Evolutionary conservation across 495 filamentous ascomycete genomes (phyloP).

Genomic region (Rhizodiscina lignyota): DNA sequence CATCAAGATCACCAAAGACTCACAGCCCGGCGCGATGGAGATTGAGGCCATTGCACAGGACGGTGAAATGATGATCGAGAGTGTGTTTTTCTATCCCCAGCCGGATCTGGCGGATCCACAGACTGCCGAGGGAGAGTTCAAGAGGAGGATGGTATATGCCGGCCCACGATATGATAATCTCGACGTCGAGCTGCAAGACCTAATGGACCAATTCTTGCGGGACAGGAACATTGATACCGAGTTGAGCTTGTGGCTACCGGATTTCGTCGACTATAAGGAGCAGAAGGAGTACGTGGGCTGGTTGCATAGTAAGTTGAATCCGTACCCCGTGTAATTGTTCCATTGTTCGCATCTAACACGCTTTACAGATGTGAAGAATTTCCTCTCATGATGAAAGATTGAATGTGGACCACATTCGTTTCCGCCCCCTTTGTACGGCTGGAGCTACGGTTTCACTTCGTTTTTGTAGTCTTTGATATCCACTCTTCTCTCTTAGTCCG

Average conservation of each 20-base stretch:
- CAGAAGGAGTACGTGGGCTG: conserved; percentile 92
- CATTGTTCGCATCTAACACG: too few species aligned
- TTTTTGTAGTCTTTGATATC: not conserved
- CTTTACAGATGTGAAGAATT: conserved; percentile 47
- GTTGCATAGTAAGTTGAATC: conserved; percentile 51
- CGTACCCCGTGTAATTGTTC: too few species aligned
- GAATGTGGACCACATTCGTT: not conserved
- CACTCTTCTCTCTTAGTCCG: not conserved
- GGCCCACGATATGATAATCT: conserved; percentile 88
- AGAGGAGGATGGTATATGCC: conserved; percentile 62
- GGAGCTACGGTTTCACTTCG: not conserved
- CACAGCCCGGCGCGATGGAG: conserved; percentile 55
- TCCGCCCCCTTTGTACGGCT: not conserved
- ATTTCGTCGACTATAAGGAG: conserved; percentile 98
- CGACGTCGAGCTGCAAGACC: conserved; percentile 84
- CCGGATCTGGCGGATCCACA: conserved; percentile 49
- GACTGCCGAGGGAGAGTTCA: conserved; percentile 50
- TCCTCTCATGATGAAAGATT: conserved; percentile 44
- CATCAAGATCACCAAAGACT: conserved; percentile 71
- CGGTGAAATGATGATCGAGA: conserved; percentile 75
- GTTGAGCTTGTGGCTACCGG: conserved; percentile 78
- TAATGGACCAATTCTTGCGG: conserved; percentile 87
- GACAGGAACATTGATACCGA: conserved; percentile 81
- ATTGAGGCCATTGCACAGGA: conserved; percentile 80
- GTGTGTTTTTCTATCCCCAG: conserved; percentile 72